Conservation (phyloP, 441 rosid genomes). For the Croton setiger region DNA sequence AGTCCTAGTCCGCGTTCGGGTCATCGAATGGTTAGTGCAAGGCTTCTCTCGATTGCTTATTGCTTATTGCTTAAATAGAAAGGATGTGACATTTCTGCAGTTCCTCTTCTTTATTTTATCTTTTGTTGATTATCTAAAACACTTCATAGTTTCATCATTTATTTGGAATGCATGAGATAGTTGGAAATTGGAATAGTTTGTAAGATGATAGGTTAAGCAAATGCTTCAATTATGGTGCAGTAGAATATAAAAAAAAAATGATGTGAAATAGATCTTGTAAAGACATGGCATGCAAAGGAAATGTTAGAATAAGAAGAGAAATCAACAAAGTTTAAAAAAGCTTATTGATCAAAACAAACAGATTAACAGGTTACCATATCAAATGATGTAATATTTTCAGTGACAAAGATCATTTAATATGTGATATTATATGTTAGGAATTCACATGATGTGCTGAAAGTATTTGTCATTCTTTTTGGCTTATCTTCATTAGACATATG, state of each 20-base stretch:
- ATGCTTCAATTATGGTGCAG: not conserved
- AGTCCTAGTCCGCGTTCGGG: slow-evolving; percentile 95
- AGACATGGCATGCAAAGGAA: not conserved
- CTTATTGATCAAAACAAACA: not conserved
- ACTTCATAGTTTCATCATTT: not conserved
- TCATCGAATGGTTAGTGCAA: slow-evolving; percentile 82
- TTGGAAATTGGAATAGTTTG: not conserved
- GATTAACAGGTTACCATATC: not conserved
- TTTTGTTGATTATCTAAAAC: not conserved
- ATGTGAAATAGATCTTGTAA: not conserved
- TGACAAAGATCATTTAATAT: not conserved
- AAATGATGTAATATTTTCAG: not conserved
- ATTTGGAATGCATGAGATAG: not conserved
- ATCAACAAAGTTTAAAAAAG: not conserved
- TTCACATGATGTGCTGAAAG: not conserved
- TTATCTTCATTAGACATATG: not conserved
- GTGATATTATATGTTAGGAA: not conserved
- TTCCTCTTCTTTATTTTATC: not conserved
- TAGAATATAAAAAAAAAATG: not conserved
- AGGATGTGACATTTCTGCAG: not conserved
- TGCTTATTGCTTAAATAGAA: slow-evolving; percentile 1
- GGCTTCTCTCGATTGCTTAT: slow-evolving; percentile 13
- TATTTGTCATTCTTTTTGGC: not conserved
- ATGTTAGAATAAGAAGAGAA: not conserved
- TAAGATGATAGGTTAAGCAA: not conserved